Base-by-base conservation (phyloP, 2,329 filamentous ascomycete species). In the Diaporthe longicolla region DNA sequence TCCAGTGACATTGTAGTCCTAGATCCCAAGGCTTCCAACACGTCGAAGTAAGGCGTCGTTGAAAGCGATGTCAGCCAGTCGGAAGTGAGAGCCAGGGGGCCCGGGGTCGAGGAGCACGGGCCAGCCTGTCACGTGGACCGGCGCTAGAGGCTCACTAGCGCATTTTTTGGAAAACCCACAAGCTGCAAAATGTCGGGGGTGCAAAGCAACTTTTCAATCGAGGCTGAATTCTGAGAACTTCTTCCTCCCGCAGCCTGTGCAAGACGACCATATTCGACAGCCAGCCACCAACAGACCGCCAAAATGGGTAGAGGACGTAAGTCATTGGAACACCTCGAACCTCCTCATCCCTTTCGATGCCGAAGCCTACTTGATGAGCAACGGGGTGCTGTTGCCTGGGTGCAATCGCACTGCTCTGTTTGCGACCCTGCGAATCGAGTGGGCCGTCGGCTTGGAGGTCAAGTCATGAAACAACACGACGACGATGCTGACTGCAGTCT, bases 301-400 rank as follows among this genome's bases (percentile, higher is more conserved):
- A 76, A 76, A n/a, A 76, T 76, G 75, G 75, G 75, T 76, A 74
- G 75, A 72, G 75, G 75, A 75, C 75, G 75, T 76, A 75, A 76
- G 75, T 76, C 4, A 68, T n/a, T n/a, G 29, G 9, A 50, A 24
- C 32, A 57, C 26, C 32, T 26, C 29, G 17, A 37, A 40, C 11
- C 48, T 45, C 26, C 8, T 35, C 19, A 13, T 40, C 24, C 10
- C 29, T 26, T 24, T 55, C 54, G 59, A 69, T 75, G 45, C 15
- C 61, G 10, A 24, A 26, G 17, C 17, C 63, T n/a, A 40, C 58
- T 74, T 59, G 57, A 29, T 32, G 13, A 9, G 4, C 45, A 9
- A 26, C 10, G 45, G 40, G 29, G 1, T 61, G 52, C 43, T 21
- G 43, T 37, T 58, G 37, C 11, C 37, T 29, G 24, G 29, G 10